These are phyloP conservation scores for Russula ochroleuca DNA, from an alignment of 768 basidiomycete species.

Conservation along the genomic window DNA sequence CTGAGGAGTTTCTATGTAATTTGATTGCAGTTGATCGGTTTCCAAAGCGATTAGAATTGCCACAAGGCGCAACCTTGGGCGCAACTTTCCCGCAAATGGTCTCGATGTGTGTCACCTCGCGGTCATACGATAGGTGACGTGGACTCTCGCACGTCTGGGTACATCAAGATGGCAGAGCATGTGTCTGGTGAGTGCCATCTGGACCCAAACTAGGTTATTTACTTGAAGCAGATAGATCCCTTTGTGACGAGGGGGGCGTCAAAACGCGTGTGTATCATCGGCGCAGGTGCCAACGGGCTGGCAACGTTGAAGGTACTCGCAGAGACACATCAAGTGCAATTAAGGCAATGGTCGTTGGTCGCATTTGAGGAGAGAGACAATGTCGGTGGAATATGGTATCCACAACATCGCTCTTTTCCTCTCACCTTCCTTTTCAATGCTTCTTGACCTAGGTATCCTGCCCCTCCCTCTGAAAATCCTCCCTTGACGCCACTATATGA, in stretches of 20 bases:
- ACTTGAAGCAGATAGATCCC: constrained; percentile 3
- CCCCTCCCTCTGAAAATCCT: constrained; percentile 45
- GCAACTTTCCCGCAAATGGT: too few relatives aligned
- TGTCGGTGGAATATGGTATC: constrained; percentile 75
- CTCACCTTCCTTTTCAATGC: background rate
- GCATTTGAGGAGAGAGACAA: constrained; percentile 61
- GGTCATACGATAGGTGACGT: background rate
- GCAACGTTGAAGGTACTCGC: constrained; percentile 61
- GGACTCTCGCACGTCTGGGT: background rate
- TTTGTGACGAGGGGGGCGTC: background rate
- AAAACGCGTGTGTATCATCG: constrained; percentile 61
- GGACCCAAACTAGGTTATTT: background rate
- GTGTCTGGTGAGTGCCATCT: constrained; percentile 4
- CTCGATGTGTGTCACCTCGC: background rate
- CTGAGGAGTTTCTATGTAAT: background rate
- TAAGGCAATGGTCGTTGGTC: constrained; percentile 56
- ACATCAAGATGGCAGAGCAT: constrained; percentile 9
- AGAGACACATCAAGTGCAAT: constrained; percentile 53
- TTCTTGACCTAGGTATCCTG: constrained; percentile 46
- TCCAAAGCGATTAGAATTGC: too few relatives aligned
- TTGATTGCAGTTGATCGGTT: background rate
- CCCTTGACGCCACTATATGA: constrained; percentile 73
- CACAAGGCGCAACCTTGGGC: too few relatives aligned
- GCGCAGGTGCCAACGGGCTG: constrained; percentile 72
- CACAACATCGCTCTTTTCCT: background rate